Evolutionary conservation across 83 land plant species (phyloP).

Genomic region (Thuja plicata): DNA sequence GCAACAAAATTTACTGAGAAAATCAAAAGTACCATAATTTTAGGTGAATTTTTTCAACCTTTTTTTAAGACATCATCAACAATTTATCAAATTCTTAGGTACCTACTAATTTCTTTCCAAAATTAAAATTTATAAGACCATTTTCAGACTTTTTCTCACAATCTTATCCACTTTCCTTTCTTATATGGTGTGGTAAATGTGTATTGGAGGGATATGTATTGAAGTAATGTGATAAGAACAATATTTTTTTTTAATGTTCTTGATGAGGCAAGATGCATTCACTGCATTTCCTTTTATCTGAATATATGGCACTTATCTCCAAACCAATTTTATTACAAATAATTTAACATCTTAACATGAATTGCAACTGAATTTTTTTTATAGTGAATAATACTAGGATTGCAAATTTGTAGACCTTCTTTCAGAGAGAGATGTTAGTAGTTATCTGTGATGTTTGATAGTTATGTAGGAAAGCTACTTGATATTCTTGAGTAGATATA

Average conservation of each 20-base stretch:
- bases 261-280: neutral
- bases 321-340: neutral
- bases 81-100: neutral
- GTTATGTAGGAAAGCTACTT: neutral
- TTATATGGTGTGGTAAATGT: neutral
- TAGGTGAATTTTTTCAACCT: constrained; percentile 35
- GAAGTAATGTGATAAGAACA: neutral
- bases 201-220: too few relatives aligned
- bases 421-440: too few relatives aligned
- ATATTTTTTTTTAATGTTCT: too few relatives aligned
- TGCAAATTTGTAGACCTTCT: too few relatives aligned
- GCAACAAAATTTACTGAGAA: constrained; percentile 49
- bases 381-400: neutral
- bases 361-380: neutral
- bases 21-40: constrained; percentile 42
- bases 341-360: neutral
- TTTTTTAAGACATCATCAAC: neutral
- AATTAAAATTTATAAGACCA: neutral
- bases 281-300: neutral
- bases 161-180: neutral
- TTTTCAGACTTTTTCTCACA: neutral
- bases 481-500: neutral
- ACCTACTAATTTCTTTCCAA: neutral
- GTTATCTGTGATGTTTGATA: too few relatives aligned
- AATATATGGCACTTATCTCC: neutral